phyloP scores from a whole-genome alignment of 2,329 filamentous ascomycete genomes.

The Clonostachys byssicola region DNA sequence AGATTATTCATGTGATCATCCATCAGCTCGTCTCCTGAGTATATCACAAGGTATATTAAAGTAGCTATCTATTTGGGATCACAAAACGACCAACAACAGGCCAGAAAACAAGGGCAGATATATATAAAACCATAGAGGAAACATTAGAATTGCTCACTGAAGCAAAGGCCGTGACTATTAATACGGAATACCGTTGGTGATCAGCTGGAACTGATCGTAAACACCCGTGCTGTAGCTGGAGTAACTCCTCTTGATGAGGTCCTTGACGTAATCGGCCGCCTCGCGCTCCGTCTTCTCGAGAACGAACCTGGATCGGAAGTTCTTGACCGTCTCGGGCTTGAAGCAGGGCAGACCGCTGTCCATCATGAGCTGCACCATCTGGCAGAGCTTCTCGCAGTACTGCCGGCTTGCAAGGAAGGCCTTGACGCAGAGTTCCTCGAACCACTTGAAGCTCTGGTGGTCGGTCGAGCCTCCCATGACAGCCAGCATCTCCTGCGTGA shows the following conservation, averaged over 20 bases:
- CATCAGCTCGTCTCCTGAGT: no score
- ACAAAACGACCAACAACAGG: no score
- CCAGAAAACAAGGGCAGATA: no score
- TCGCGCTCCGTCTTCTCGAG: constrained; percentile 88
- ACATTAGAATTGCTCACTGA: no score
- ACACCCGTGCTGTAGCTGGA: constrained; percentile 87
- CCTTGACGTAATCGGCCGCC: constrained; percentile 90
- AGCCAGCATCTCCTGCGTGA: constrained; percentile 96
- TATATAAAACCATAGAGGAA: no score
- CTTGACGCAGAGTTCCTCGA: constrained; percentile 95
- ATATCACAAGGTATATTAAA: no score
- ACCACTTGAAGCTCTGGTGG: constrained; percentile 89
- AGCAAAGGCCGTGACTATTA: constrained; percentile 28
- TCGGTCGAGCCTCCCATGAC: constrained; percentile 90
- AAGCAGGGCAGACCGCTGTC: constrained; percentile 96
- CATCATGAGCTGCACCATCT: constrained; percentile 92
- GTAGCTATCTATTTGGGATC: no score
- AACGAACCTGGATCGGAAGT: constrained; percentile 91
- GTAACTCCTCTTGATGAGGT: constrained; percentile 85
- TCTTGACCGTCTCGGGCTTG: constrained; percentile 89
- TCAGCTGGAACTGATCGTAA: constrained; percentile 96
- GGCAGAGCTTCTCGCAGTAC: constrained; percentile 82
- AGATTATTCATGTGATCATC: no score
- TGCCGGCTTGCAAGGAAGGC: constrained; percentile 85
- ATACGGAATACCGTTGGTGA: constrained; percentile 97